Evolutionary conservation across 805 yeast genomes (phyloP), one percentile per base, ranked within the genome.

Genomic region (Pichia paraexigua): DNA sequence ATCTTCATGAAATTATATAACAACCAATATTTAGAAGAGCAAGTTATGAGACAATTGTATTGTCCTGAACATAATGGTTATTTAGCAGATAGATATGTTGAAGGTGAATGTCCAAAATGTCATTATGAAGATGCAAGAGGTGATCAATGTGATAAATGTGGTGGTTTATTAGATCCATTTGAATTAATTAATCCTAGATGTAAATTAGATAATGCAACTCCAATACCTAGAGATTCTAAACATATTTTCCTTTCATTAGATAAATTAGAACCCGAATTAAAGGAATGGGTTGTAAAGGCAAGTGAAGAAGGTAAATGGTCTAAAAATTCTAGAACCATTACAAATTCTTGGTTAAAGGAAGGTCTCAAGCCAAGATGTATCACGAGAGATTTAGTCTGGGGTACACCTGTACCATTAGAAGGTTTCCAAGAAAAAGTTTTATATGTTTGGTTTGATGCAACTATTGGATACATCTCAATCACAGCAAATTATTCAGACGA

Each of bases 371-470:
- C 98, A 56, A 83, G 98, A 69, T 88, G 97, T 73, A 94, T 94
- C 67, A 94, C 99, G 18, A 84, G 99, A 74, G 99, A 94, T 67
- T 78, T 94, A 65, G 82, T 82, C 46, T 94, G 99, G 99, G 99
- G 99, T 68, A 90, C 96, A 9, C 97, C 98, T 10, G 98, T 94
- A 27, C 99, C 99, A 47, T 73, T 88, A 58, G 85, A 87, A 60
- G 87, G 82, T 48, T 94, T 77, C 73, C 82, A 85, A 59, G 84
- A 89, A 50, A 94, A 94, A 71, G 99, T 94, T 13, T 74, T 94
- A 62, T 94, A 94, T 65, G 99, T 94, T 53, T 94, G 99, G 99
- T 94, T 94, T 61, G 99, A 94, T 72, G 99, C 99, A 40, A 80
- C 96, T 47, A 94, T 94, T 60, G 99, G 99, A 44, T 94, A 94